Evolutionary conservation across 768 basidiomycete species (phyloP).

Genomic region (Leucosporidium creatinivorum): DNA sequence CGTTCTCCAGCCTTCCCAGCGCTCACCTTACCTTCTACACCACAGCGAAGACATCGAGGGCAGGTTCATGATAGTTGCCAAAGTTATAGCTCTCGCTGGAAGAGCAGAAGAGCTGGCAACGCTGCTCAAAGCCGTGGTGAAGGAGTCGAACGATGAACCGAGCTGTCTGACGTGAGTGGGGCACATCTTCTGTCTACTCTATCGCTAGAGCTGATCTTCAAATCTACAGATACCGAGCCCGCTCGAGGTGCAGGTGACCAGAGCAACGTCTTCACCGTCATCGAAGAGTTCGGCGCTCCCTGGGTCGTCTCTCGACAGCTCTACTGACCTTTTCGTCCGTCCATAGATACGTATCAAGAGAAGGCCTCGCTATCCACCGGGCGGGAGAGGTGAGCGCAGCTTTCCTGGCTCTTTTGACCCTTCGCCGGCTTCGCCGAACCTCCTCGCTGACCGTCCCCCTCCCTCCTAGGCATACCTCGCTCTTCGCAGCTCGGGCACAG

Average conservation of each 20-base stretch:
- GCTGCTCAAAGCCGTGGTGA: neutral
- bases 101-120: neutral
- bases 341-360: too few relatives aligned
- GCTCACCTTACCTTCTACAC: neutral
- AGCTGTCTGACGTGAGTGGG: neutral
- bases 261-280: neutral
- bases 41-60: constrained; percentile 3
- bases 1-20: too few relatives aligned
- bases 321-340: too few relatives aligned
- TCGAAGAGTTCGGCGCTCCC: neutral
- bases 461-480: too few relatives aligned
- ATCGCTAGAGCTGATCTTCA: neutral
- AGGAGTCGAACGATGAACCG: neutral
- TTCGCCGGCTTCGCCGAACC: too few relatives aligned
- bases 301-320: too few relatives aligned
- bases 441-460: too few relatives aligned
- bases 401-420: too few relatives aligned
- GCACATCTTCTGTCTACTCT: neutral
- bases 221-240: neutral
- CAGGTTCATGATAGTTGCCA: neutral
- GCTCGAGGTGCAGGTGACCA: neutral
- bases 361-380: too few relatives aligned
- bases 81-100: neutral
- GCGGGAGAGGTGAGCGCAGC: too few relatives aligned
- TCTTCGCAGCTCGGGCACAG: too few relatives aligned